Evolutionary conservation across 2,329 filamentous ascomycete genomes (phyloP).

Genomic region (Podosphaera fusca): DNA sequence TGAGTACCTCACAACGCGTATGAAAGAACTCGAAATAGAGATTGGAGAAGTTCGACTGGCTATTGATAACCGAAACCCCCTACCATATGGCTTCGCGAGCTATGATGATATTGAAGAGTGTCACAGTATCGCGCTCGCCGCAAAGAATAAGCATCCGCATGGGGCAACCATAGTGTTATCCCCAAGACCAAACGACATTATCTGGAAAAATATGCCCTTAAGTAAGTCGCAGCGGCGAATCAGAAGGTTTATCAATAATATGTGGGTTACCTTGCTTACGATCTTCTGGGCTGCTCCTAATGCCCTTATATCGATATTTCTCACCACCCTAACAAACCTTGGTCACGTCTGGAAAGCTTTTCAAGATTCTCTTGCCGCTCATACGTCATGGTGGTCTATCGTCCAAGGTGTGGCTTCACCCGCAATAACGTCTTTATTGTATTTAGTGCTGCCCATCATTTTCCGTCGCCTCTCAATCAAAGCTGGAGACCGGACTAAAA

Average conservation of each 20-base stretch:
- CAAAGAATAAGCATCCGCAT: slow-evolving; percentile 57
- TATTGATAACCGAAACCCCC: slow-evolving; percentile 69
- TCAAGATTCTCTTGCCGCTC: slow-evolving; percentile 32
- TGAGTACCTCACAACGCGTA: slow-evolving; percentile 71
- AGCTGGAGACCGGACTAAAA: slow-evolving; percentile 79
- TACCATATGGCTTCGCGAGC: slow-evolving; percentile 85
- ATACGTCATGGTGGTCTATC: slow-evolving; percentile 55
- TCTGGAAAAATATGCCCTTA: slow-evolving; percentile 82
- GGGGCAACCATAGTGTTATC: slow-evolving; percentile 59
- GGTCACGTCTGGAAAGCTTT: slow-evolving; percentile 63
- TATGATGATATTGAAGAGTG: slow-evolving; percentile 76
- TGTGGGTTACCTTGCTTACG: slow-evolving; percentile 67
- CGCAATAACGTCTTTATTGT: slow-evolving; percentile 67
- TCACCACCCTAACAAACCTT: slow-evolving; percentile 66
- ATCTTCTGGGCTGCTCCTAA: slow-evolving; percentile 79
- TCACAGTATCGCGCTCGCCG: slow-evolving; percentile 64
- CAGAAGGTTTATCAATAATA: slow-evolving; percentile 53
- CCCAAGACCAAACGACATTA: slow-evolving; percentile 72
- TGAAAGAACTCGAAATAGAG: slow-evolving; percentile 57
- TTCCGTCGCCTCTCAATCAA: slow-evolving; percentile 70
- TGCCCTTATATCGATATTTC: slow-evolving; percentile 79
- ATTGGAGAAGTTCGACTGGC: slow-evolving; percentile 63
- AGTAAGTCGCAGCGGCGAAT: slow-evolving; percentile 43
- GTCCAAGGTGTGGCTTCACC: slow-evolving; percentile 84
- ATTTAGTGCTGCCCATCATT: slow-evolving; percentile 68